Conservation (phyloP, 2,329 filamentous ascomycete genomes). For the Myriosclerotinia scirpicola region DNA sequence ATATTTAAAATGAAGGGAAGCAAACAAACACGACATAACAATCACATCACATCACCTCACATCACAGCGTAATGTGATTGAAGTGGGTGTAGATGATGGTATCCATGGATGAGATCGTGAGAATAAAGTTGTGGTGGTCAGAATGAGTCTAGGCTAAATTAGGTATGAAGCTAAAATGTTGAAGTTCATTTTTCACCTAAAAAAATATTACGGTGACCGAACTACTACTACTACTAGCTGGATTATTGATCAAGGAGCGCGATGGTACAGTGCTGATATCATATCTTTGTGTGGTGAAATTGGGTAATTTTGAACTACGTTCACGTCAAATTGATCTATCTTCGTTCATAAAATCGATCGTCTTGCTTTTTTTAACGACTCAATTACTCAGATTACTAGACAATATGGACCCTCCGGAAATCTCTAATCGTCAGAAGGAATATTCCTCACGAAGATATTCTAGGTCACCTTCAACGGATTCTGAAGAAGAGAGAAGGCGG, state of each 20-base stretch:
- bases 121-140: not conserved
- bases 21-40: not conserved
- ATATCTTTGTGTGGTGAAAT: no score
- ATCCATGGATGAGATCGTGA: not conserved
- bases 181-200: not conserved
- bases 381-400: not conserved
- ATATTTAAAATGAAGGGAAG: not conserved
- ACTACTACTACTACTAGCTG: no score
- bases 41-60: not conserved
- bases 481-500: slow-evolving; percentile 36
- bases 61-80: not conserved
- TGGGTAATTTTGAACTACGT: not conserved
- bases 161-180: not conserved
- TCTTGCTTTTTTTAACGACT: not conserved
- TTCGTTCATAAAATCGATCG: not conserved
- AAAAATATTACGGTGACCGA: not conserved
- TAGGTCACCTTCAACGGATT: slow-evolving; percentile 35
- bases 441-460: slow-evolving; percentile 29
- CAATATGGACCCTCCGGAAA: slow-evolving; percentile 30
- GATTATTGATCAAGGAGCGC: not conserved
- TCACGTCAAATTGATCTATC: not conserved
- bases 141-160: not conserved
- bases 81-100: not conserved
- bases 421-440: slow-evolving; percentile 27
- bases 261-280: not conserved